phyloP scores from a whole-genome alignment of 1,284 basidiomycete species.

The Phellinidium pouzarii region DNA sequence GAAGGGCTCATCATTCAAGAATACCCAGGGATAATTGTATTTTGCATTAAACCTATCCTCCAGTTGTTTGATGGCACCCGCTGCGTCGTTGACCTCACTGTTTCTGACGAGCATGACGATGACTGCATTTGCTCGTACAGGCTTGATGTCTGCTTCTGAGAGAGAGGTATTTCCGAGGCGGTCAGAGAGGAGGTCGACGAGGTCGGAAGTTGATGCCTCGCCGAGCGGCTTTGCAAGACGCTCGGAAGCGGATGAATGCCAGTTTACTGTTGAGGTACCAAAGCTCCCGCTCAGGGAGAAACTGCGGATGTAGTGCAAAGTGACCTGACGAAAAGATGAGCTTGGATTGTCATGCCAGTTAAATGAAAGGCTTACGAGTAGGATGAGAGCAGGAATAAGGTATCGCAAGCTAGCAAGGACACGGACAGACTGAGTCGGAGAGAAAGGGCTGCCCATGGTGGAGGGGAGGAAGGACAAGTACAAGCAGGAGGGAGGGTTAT shows the following conservation, averaged over 20 bases:
- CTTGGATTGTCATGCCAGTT: not conserved
- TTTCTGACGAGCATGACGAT: slow-evolving; percentile 19
- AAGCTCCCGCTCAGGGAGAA: slow-evolving; percentile 15
- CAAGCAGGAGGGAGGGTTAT: too few relatives aligned
- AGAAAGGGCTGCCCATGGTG: slow-evolving; percentile 15
- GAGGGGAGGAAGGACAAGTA: not conserved
- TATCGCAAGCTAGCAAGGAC: slow-evolving; percentile 12
- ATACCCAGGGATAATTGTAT: slow-evolving; percentile 64
- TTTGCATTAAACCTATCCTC: slow-evolving; percentile 59
- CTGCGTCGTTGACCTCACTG: slow-evolving; percentile 18
- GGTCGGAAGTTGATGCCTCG: slow-evolving; percentile 14
- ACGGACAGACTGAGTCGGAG: slow-evolving; percentile 15
- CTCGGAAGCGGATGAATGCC: slow-evolving; percentile 1
- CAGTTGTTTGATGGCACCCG: slow-evolving; percentile 36
- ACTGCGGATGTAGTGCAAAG: slow-evolving; percentile 16
- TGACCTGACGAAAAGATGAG: slow-evolving; percentile 6
- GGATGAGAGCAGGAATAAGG: slow-evolving; percentile 13
- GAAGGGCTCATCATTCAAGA: slow-evolving; percentile 68
- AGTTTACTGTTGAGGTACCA: not conserved
- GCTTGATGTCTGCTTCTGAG: not conserved
- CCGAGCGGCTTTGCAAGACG: slow-evolving; percentile 13
- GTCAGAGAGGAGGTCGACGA: slow-evolving; percentile 16
- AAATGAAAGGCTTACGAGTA: slow-evolving; percentile 10
- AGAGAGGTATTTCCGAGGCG: slow-evolving; percentile 15
- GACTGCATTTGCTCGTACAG: slow-evolving; percentile 14